Evolutionary conservation across 192 early-diverging fungal species (phyloP), one percentile per base, ranked within the genome.

Genomic region (Obelidium mucronatum): DNA sequence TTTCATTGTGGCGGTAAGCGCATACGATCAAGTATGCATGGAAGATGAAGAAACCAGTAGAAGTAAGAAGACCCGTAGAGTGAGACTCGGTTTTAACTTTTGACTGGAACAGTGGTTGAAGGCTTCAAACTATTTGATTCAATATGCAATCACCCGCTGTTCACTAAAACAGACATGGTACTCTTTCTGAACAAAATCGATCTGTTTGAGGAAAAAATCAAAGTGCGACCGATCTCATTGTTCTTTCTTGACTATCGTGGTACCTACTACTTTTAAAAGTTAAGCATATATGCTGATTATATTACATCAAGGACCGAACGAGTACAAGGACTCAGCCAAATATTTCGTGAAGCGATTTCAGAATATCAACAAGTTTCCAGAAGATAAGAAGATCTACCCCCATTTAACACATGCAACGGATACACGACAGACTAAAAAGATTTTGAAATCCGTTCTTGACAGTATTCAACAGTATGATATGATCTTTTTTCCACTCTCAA

Each of bases 151-250:
- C 76, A 81, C 37, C 73, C 84, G 3, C 78, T 90, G 26, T 77
- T 80, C 66, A 54, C 52, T 17, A 51, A 79, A 51, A 90, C 85
- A 2, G 77, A 78, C 8, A 82, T 90, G 67, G 90, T 90, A 22
- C 52, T 90, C 30, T 90, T 90, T 78, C 58, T 90, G 53, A 90
- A 90, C 74, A 90, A 90, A 73, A 90, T 90, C 33, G 89, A 90
- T 66, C 74, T 90, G 24, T 81, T 90, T 44, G 76, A 85, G 51
- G 75, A 83, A 35, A 90, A 90, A 56, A 63, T 90, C 13, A 59
- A 66, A 1, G 52, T 8, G 24, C 30, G 61, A 3, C 73, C 79
- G 28, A 80, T 90, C 28, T 85, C 78, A 39, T 74, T 84, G n/a
- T 86, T 84, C 30, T 69, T 31, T 22, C 4, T 19, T 19, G 36